Evolutionary conservation across 176 grass and related monocot species (phyloP).

Genomic region (Zoysia pacifica): DNA sequence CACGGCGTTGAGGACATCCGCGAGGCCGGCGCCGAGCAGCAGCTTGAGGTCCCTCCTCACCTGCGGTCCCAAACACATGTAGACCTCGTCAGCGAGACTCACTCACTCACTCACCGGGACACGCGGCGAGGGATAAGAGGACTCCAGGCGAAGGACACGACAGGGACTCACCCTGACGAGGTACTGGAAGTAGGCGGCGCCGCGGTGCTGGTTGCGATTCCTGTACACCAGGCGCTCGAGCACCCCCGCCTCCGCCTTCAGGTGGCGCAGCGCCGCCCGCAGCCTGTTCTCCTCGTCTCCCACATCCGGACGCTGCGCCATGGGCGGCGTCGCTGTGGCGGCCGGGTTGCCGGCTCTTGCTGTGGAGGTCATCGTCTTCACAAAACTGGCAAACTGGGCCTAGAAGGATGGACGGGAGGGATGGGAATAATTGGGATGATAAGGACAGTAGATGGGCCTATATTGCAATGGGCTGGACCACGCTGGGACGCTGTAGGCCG

Average conservation of each 20-base stretch:
- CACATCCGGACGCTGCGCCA: neutral
- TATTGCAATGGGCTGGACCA: neutral
- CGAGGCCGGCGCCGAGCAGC: constrained; percentile 27
- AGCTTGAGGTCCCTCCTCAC: constrained; percentile 70
- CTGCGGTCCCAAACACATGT: constrained; percentile 18
- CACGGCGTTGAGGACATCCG: constrained; percentile 47
- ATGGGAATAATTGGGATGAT: no score
- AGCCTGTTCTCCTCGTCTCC: constrained; percentile 39
- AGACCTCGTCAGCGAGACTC: neutral
- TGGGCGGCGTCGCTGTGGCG: constrained; percentile 4
- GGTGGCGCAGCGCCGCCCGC: constrained; percentile 35
- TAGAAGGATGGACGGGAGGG: neutral
- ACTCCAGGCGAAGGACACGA: neutral
- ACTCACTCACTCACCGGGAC: neutral
- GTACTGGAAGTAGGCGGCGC: constrained; percentile 61
- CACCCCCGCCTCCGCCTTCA: constrained; percentile 53
- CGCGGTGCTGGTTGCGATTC: constrained; percentile 64
- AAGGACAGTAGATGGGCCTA: neutral
- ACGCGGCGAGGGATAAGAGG: neutral
- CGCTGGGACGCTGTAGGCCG: neutral
- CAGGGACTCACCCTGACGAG: constrained; percentile 53
- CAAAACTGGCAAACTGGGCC: neutral
- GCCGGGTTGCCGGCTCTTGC: neutral
- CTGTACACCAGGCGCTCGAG: constrained; percentile 73
- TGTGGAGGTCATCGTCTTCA: neutral